Base-by-base conservation (phyloP, 331 rosid genomes). In the Rosa hybrid region DNA sequence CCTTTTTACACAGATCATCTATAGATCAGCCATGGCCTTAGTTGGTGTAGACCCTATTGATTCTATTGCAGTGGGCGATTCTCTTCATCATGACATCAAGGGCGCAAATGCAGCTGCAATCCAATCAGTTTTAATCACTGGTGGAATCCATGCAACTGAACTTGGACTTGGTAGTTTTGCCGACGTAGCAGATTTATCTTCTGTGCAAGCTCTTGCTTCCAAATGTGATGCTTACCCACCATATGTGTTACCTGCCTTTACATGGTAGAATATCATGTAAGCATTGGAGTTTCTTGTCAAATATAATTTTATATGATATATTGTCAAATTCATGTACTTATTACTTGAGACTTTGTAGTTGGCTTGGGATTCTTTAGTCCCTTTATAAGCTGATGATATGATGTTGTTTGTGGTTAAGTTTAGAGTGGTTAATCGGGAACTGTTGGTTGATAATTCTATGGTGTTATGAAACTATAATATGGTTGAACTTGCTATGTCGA, bases 31-130 rank as follows among this genome's bases (percentile, higher is more conserved):
- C 17, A 85, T 94, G 91, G 89, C 88, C 51, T 86, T 92, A 87
- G 90, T 88, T 30, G 89, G 96, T 42, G 87, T 88, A 39, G n/a
- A n/a, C n/a, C 89, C 82, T 74, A 85, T 85, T 39, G 92, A 94
- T 39, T 89, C 89, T 25, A 82, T 94, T 68, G 94, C 97, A 2
- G 97, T 94, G 12, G 97, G 98, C n/a, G 98, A 94, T 81, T 94
- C 98, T 78, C 92, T 92, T 39, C 98, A 94, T 82, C 98, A 94
- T 75, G 98, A 94, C 85, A 92, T 91, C 45, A 94, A 91, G 90
- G 98, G 98, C 21, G 98, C 98, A 21, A 94, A 94, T 85, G 92
- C 86, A 60, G 90, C 93, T 39, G 92, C 94, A 78, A 83, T 94
- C 65, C 74, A 92, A 68, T 92, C 98, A 46, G 86, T 87, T 79